A percentile compares a stretch with the other conserved stretches of the same genome.
Evolutionary conservation across 345 rosid genomes (phyloP).

Genomic region (Dipteronia sinensis): DNA sequence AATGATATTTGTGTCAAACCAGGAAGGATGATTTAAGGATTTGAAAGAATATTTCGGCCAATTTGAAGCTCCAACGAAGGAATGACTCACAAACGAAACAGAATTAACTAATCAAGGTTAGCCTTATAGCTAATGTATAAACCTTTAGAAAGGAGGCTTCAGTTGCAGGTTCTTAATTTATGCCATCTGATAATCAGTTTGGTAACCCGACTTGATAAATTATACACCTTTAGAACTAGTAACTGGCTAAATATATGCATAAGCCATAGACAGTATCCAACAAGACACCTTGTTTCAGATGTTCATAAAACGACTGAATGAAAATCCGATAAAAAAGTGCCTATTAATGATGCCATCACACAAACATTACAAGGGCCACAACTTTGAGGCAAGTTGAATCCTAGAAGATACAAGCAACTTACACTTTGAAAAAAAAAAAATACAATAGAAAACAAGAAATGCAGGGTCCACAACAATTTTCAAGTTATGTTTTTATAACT

Average conservation of each 20-base stretch:
- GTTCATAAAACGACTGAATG: background rate
- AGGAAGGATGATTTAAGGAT: too few species aligned
- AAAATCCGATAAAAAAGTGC: background rate
- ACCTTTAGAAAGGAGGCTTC: background rate
- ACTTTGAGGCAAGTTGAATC: background rate
- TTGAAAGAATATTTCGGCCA: background rate
- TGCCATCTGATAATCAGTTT: too few species aligned
- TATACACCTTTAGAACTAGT: background rate
- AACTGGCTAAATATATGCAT: background rate
- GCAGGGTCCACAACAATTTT: background rate
- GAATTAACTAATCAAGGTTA: background rate
- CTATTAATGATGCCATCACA: background rate
- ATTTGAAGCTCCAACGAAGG: background rate
- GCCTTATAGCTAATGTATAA: background rate
- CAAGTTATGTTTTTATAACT: background rate
- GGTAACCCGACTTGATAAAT: too few species aligned
- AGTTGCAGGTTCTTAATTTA: too few species aligned
- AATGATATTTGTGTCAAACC: too few species aligned
- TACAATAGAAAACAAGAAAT: too few species aligned
- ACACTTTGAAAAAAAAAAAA: background rate
- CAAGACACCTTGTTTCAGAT: background rate
- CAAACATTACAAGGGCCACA: background rate
- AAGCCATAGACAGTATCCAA: background rate
- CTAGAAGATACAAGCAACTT: background rate
- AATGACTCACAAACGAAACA: background rate